Conservation (phyloP, 2,329 filamentous ascomycete genomes). For the Aspergillus sp. region DNA sequence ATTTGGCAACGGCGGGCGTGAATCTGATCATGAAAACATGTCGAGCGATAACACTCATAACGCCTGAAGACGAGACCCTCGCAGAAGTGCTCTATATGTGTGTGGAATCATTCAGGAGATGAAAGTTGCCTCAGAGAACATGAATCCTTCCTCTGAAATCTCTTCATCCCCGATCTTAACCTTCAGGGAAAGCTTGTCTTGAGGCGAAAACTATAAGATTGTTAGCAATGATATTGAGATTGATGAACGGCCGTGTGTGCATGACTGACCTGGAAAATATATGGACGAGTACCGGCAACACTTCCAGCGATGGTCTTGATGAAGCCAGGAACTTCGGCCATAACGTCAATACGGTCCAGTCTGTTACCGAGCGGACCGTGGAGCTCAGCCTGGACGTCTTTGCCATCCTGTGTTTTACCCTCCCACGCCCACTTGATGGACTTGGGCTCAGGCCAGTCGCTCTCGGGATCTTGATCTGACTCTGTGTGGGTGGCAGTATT, state of each 20-base stretch:
- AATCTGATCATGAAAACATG: conserved; percentile 23
- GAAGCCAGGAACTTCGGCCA: conserved; percentile 93
- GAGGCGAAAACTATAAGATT: conserved; percentile 64
- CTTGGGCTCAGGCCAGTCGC: conserved; percentile 84
- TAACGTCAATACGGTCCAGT: conserved; percentile 84
- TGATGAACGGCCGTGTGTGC: neutral
- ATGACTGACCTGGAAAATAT: conserved; percentile 83
- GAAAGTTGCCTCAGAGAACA: conserved; percentile 94
- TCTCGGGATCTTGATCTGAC: conserved; percentile 69
- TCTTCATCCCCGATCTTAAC: conserved; percentile 81
- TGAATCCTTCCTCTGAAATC: conserved; percentile 69
- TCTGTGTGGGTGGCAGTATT: conserved; percentile 68
- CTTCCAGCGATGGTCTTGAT: conserved; percentile 90
- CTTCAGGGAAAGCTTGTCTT: conserved; percentile 68
- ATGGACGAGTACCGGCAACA: conserved; percentile 89
- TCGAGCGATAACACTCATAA: conserved; percentile 27
- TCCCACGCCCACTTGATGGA: conserved; percentile 73
- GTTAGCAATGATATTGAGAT: conserved; percentile 9
- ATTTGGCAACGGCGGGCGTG: conserved; percentile 8
- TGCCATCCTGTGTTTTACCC: conserved; percentile 73
- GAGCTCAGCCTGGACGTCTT: conserved; percentile 66
- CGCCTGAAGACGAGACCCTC: conserved; percentile 23
- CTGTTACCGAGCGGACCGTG: conserved; percentile 67
- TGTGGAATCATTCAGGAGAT: conserved; percentile 60
- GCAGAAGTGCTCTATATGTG: conserved; percentile 26